These are phyloP conservation scores for Clarireedia homoeocarpa DNA, from an alignment of 2,329 filamentous ascomycete genomes.

Conservation along the genomic window DNA sequence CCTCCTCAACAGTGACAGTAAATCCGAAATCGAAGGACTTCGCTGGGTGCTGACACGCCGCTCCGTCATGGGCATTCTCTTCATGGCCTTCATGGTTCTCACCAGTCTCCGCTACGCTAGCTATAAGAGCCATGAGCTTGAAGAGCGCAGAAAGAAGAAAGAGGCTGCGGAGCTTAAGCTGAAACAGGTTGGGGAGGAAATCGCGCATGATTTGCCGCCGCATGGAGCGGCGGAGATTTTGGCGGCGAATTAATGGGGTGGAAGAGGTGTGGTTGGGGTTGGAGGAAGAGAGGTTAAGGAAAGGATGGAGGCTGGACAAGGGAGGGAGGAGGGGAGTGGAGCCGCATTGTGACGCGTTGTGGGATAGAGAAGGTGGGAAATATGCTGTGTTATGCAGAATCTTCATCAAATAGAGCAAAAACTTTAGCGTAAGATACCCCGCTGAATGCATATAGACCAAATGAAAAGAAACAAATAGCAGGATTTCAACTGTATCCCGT, in stretches of 20 bases:
- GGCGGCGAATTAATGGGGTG: conserved; percentile 41
- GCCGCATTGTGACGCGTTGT: not conserved
- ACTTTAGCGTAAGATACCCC: no score
- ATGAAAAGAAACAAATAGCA: no score
- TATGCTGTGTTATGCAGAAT: no score
- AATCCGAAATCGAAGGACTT: conserved; percentile 84
- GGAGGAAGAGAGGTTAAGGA: not conserved
- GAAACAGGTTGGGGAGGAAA: conserved; percentile 34
- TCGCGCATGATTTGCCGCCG: conserved; percentile 34
- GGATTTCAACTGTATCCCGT: no score
- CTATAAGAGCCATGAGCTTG: conserved; percentile 35
- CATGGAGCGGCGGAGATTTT: conserved; percentile 50
- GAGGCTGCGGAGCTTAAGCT: conserved; percentile 27
- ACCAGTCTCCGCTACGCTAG: conserved; percentile 52
- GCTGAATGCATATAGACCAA: no score
- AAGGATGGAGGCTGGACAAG: not conserved
- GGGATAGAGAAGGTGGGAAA: no score
- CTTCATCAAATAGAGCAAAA: no score
- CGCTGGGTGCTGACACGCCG: conserved; percentile 73
- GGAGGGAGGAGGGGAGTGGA: not conserved
- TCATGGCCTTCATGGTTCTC: conserved; percentile 56
- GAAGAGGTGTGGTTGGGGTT: not conserved
- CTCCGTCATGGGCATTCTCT: conserved; percentile 55
- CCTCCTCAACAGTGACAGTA: conserved; percentile 77
- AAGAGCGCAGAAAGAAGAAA: conserved; percentile 22